Conservation (phyloP, 2,329 filamentous ascomycete species). For the Periconia sp. region DNA sequence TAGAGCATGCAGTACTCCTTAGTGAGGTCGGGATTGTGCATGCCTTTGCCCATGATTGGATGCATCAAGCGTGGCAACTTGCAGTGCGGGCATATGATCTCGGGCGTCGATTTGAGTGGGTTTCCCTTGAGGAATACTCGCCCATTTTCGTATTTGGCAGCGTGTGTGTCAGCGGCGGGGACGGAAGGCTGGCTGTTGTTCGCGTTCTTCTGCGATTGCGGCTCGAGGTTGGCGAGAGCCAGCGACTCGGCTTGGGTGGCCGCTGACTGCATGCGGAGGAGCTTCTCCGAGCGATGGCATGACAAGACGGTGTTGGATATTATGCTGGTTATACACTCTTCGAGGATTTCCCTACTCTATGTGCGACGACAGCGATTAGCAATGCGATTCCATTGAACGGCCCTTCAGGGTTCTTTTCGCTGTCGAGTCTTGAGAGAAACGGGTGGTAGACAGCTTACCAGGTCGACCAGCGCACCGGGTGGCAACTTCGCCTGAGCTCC, state of each 20-base stretch:
- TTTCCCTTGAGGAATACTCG: conserved; percentile 70
- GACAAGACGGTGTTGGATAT: conserved; percentile 74
- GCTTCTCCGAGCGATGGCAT: conserved; percentile 77
- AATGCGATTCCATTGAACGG: conserved; percentile 10
- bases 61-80: conserved; percentile 73
- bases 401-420: conserved; percentile 12
- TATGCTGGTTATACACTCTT: conserved; percentile 75
- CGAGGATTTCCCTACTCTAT: conserved; percentile 58
- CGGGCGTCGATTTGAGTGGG: conserved; percentile 68
- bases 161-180: conserved; percentile 61
- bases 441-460: conserved; percentile 27
- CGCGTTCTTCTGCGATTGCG: conserved; percentile 32
- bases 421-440: conserved; percentile 5
- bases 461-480: conserved; percentile 30
- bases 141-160: conserved; percentile 70
- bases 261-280: conserved; percentile 66
- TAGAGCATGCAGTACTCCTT: conserved; percentile 76
- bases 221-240: conserved; percentile 40
- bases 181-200: conserved; percentile 54
- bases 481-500: conserved; percentile 27
- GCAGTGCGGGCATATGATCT: conserved; percentile 74
- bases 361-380: conserved; percentile 20
- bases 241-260: conserved; percentile 49
- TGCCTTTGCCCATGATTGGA: conserved; percentile 70
- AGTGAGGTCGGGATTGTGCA: conserved; percentile 62